Evolutionary conservation across 2,329 filamentous ascomycete species (phyloP).

Genomic region (Hypoxylon sp.): DNA sequence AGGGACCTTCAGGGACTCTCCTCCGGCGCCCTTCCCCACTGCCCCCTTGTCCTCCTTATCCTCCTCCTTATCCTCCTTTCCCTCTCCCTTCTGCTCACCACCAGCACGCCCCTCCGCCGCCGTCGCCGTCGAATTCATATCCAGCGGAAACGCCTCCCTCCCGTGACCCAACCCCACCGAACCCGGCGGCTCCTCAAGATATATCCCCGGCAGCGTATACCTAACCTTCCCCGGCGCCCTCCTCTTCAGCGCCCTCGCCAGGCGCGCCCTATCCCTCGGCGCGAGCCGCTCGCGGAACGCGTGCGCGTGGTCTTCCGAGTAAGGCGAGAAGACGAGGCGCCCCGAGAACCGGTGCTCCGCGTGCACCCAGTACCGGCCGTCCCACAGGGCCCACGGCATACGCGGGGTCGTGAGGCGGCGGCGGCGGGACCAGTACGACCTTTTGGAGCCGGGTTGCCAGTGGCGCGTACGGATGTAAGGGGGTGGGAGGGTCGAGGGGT

Average conservation of each 20-base stretch:
- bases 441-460: slow-evolving; percentile 29
- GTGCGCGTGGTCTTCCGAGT: slow-evolving; percentile 58
- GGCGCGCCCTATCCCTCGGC: slow-evolving; percentile 48
- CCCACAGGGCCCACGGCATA: slow-evolving; percentile 60
- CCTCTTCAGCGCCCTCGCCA: slow-evolving; percentile 59
- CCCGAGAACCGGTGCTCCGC: slow-evolving; percentile 58
- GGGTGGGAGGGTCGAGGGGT: slow-evolving; percentile 55
- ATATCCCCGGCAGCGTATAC: slow-evolving; percentile 67
- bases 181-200: slow-evolving; percentile 57
- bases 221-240: slow-evolving; percentile 67
- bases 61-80: not conserved
- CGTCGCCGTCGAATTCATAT: not conserved
- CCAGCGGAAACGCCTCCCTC: not conserved
- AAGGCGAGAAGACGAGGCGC: slow-evolving; percentile 60
- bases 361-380: slow-evolving; percentile 72
- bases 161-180: no score
- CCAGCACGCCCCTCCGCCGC: not conserved
- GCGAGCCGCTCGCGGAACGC: slow-evolving; percentile 60
- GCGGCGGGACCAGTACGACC: slow-evolving; percentile 15
- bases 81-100: not conserved
- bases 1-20: slow-evolving; percentile 5
- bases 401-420: slow-evolving; percentile 43
- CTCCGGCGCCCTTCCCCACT: not conserved
- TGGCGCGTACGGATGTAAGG: slow-evolving; percentile 44
- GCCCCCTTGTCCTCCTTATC: not conserved